A percentile compares a stretch with the other conserved stretches of the same genome.
These are phyloP conservation scores for Globisporangium recalcitrans DNA, from an alignment of 352 stramenopile genomes.

Conservation along the genomic window DNA sequence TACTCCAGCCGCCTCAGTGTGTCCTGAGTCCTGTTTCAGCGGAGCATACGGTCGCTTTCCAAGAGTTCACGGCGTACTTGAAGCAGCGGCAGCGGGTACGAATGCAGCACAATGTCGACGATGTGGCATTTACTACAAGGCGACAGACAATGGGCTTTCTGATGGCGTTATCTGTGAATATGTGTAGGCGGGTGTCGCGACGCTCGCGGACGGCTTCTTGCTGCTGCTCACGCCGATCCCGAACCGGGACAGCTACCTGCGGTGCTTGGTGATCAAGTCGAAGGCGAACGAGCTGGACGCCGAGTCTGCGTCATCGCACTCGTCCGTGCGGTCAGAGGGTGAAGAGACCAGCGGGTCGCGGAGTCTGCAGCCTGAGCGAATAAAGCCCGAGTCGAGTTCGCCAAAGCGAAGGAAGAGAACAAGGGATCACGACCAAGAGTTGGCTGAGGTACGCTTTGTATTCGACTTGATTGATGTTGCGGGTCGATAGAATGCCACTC, in stretches of 20 bases:
- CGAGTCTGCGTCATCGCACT: conserved; percentile 1
- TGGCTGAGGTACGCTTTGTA: neutral
- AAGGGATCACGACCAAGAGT: neutral
- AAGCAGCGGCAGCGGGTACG: conserved; percentile 46
- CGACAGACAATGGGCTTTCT: neutral
- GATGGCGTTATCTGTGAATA: neutral
- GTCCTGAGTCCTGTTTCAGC: conserved; percentile 28
- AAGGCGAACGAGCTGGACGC: conserved; percentile 15
- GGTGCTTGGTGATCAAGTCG: conserved; percentile 52
- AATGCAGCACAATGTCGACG: too few species aligned
- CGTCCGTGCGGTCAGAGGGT: neutral
- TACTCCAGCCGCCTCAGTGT: conserved; percentile 45
- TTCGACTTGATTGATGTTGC: neutral
- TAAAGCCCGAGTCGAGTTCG: conserved; percentile 1
- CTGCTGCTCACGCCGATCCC: conserved; percentile 51
- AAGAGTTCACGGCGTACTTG: conserved; percentile 47
- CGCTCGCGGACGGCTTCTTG: conserved; percentile 35
- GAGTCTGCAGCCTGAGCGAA: neutral
- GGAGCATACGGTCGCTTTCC: conserved; percentile 29
- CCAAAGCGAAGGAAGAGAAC: conserved; percentile 1
- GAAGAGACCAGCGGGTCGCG: neutral
- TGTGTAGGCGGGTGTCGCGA: conserved; percentile 48
- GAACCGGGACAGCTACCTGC: conserved; percentile 31
- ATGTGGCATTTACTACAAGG: neutral
- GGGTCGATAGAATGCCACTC: too few species aligned